Base-by-base conservation (phyloP, 805 yeast species). In the Nakazawaea ernobii region DNA sequence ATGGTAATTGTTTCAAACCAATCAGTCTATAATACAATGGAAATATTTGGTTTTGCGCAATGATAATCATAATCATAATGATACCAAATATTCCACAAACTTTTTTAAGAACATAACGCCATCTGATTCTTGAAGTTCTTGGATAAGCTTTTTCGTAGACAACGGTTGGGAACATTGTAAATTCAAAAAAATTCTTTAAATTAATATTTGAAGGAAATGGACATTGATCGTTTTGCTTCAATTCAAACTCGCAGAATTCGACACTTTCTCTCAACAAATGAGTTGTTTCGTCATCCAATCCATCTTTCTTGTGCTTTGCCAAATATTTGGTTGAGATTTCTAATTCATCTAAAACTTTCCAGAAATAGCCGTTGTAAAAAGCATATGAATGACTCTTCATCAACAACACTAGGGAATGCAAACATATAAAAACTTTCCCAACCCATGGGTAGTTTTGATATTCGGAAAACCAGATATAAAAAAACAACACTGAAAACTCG, bases 361-460 rank as follows among this genome's bases (percentile, higher is more conserved):
- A 87, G 50, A 94, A 67, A 61, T 92, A 89, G 0, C 98, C 99
- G 59, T 91, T 91, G 68, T 82, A 94, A 59, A 86, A 90, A 1
- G 88, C 88, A 61, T 83, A 94, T 1, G 98, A 90, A 63, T 94
- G 98, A 80, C 85, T 84, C 62, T 94, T 94, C 99, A 94, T 94
- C 55, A 95, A 61, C 53, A 90, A 70, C 1, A 94, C 98, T 42
- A 89, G 70, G 9, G 90, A 79, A 61, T 94, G 99, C 44, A 94
- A 69, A 50, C 88, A 77, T 52, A 94, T 66, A 58, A 88, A 94
- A 38, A 91, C 91, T 59, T 82, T 82, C 1, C 89, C 96, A 43
- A 91, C 86, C 99, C 99, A 94, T 10, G 95, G 89, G 57, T 76
- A 86, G 36, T 73, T 68, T 60, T 69, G 63, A 42, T 60, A 60